phyloP scores from a whole-genome alignment of 2,329 filamentous ascomycete genomes.

The Talaromyces albobiverticillius region DNA sequence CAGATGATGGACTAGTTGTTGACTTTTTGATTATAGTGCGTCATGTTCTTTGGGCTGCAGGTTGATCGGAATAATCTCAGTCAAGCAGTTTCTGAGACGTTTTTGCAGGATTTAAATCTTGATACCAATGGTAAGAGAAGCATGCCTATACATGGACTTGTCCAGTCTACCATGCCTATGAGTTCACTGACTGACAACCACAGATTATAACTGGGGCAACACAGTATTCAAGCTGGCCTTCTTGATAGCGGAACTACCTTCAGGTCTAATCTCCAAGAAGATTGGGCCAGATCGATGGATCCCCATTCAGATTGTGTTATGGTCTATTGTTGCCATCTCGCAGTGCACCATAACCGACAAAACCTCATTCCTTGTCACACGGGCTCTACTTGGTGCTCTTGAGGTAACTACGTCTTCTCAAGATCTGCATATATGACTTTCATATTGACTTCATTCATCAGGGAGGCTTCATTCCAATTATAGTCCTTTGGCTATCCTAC shows the following conservation, averaged over 20 bases:
- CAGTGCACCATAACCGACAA: constrained; percentile 48
- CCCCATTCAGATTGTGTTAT: constrained; percentile 42
- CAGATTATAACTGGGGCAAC: constrained; percentile 52
- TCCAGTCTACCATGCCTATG: background rate
- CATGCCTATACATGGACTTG: background rate
- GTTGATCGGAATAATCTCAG: constrained; percentile 12
- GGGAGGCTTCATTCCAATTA: constrained; percentile 11
- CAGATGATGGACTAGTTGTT: background rate
- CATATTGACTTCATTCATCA: background rate
- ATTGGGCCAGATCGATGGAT: constrained; percentile 49
- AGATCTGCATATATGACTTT: background rate
- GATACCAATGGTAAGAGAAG: constrained; percentile 13
- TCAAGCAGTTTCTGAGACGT: constrained; percentile 14
- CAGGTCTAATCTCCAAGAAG: constrained; percentile 59
- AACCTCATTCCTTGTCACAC: constrained; percentile 37
- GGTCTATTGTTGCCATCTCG: constrained; percentile 31
- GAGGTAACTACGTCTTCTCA: constrained; percentile 26
- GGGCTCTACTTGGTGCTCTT: constrained; percentile 44
- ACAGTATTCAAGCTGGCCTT: constrained; percentile 55
- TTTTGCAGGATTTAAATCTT: constrained; percentile 9
- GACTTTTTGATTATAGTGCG: background rate
- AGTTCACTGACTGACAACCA: background rate
- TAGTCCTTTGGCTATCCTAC: constrained; percentile 11
- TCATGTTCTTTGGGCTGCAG: constrained; percentile 15
- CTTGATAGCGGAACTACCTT: constrained; percentile 57